Evolutionary conservation across 371 early-diverging fungal genomes (phyloP), one percentile per base, ranked within the genome.

Genomic region (Mortierella sp.): DNA sequence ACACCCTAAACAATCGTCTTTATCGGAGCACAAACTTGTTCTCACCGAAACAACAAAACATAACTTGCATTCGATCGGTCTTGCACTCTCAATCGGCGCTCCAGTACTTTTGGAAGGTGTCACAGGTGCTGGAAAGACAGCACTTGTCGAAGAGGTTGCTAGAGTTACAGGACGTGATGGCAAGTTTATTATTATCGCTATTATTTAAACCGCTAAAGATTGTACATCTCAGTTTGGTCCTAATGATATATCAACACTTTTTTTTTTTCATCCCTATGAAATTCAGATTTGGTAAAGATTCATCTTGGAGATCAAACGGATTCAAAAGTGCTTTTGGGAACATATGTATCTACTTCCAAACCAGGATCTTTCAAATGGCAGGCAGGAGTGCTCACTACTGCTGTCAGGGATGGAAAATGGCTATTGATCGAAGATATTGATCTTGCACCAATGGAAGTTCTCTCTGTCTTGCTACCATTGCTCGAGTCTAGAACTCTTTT

Each of bases 221-320:
- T 43, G 15, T 43, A 43, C 8, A 15, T 43, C 43, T 43, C 43
- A 13, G 10, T 10, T 43, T 43, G 15, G 43, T 43, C 15, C 50
- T 50, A 50, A 16, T 50, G 69, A 24, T 50, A 32, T 21, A 4
- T 24, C 36, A 65, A 2, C 28, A 41, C 21, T 38, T 13, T 40
- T 47, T 13, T 40, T 47, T 33, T 19, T 15, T 45, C 28, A 2
- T 11, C 45, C 16, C 28, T 45, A 40, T 36, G 52, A 28, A 24
- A 33, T 62, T 45, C 19, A 87, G 95, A 94, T 69, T 85, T 99
- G 11, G 90, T 99, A 48, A 96, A 97, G 77, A 95, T 99, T 60
- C 99, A 99, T 84, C 88, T 99, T 71, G 99, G 99, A 60, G 99
- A 99, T 89, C 98, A 98, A 83, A 98, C 99, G 2, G 99, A 99